A percentile compares a stretch with the other conserved stretches of the same genome.
Evolutionary conservation across 2,329 filamentous ascomycete genomes (phyloP).

Genomic region (Curvularia lunata): DNA sequence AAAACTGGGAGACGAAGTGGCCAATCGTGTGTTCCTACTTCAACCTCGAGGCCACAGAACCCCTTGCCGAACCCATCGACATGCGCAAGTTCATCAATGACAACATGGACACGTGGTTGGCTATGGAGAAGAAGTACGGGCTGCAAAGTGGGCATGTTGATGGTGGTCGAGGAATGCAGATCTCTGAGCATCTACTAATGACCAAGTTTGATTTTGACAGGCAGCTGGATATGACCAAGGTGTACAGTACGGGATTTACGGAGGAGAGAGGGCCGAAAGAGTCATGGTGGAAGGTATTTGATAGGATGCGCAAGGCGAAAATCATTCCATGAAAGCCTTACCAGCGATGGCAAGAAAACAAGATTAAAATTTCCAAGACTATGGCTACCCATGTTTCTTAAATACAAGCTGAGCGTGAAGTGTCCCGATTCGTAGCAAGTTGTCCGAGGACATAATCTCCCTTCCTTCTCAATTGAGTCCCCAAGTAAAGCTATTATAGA

Average conservation of each 20-base stretch:
- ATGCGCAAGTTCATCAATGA: constrained; percentile 41
- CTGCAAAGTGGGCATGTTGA: constrained; percentile 51
- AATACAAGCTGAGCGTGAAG: too few species aligned
- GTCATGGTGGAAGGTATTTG: constrained; percentile 54
- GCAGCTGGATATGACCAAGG: constrained; percentile 54
- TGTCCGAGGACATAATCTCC: too few species aligned
- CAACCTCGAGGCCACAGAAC: constrained; percentile 50
- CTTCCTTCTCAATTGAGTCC: too few species aligned
- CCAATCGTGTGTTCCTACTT: constrained; percentile 55
- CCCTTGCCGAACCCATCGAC: constrained; percentile 23
- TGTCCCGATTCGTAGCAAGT: too few species aligned
- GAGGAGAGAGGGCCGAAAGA: constrained; percentile 51
- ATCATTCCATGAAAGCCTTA: constrained; percentile 51
- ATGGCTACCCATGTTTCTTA: too few species aligned
- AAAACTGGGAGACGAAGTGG: constrained; percentile 54
- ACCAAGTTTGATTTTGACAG: constrained; percentile 55
- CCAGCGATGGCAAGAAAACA: too few species aligned
- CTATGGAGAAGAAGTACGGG: constrained; percentile 30
- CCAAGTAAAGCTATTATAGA: too few species aligned
- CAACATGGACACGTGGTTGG: constrained; percentile 32
- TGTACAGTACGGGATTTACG: constrained; percentile 51
- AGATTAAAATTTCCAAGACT: too few species aligned
- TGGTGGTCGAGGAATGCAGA: constrained; percentile 44
- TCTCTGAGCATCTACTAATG: constrained; percentile 54
- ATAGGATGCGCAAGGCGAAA: constrained; percentile 53